phyloP scores from a whole-genome alignment of 768 basidiomycete genomes.

The Obba rivulosa region DNA sequence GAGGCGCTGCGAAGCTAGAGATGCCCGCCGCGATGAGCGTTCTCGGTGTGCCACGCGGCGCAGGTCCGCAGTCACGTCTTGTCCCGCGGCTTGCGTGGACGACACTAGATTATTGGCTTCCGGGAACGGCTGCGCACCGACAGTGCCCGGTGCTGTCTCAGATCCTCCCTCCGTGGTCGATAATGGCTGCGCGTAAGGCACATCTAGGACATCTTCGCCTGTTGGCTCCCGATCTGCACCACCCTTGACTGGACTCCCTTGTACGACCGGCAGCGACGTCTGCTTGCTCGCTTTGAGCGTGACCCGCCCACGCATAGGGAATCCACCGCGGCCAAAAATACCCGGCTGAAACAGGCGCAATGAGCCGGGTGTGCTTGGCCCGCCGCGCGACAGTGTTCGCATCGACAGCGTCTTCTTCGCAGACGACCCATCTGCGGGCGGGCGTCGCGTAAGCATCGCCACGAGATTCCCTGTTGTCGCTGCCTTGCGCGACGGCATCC shows the following conservation, averaged over 20 bases:
- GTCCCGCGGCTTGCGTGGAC: neutral
- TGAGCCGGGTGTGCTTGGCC: neutral
- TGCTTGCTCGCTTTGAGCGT: slow-evolving; percentile 35
- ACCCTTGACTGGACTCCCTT: slow-evolving; percentile 42
- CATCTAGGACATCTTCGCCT: slow-evolving; percentile 5
- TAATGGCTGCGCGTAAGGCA: neutral
- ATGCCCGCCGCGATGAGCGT: slow-evolving; percentile 44
- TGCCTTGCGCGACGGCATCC: no score
- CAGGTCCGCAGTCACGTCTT: slow-evolving; percentile 6
- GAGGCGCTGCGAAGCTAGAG: slow-evolving; percentile 54
- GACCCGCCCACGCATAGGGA: slow-evolving; percentile 15
- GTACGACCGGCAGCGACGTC: slow-evolving; percentile 38
- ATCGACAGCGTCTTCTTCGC: no score
- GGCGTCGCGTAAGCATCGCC: no score
- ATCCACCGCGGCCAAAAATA: neutral
- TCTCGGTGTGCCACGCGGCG: slow-evolving; percentile 2
- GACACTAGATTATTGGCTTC: slow-evolving; percentile 5
- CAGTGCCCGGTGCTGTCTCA: neutral
- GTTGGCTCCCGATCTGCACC: slow-evolving; percentile 8
- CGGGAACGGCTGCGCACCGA: neutral
- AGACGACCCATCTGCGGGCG: no score
- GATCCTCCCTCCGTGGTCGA: neutral
- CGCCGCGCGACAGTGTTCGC: neutral
- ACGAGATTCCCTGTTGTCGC: no score
- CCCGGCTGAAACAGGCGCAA: slow-evolving; percentile 15